Evolutionary conservation across 1,284 basidiomycete genomes (phyloP), one percentile per base, ranked within the genome.

Genomic region (Irpex sp.): DNA sequence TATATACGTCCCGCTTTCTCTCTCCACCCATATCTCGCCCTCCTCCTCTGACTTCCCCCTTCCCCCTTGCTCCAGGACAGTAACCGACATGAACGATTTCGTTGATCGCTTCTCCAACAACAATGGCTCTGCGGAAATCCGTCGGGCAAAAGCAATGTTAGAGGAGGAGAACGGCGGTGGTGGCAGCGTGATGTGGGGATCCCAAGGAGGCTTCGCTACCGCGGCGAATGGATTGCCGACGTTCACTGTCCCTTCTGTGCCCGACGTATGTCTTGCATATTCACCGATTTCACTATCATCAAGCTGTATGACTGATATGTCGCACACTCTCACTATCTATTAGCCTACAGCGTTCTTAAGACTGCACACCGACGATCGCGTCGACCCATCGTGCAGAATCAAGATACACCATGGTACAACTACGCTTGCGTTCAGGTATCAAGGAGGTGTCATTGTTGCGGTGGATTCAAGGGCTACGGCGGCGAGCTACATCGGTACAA

Each of bases 331-430:
- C 64, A 54, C 46, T 36, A 31, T 57, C 17, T 37, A 9, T 35
- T 72, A 97, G 95, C 95, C 95, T n/a, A 83, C 91, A 60, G 81
- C 89, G 4, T 98, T 98, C 79, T 81, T 98, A 70, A 84, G 90
- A 69, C 77, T 93, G 63, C 94, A 97, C 78, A 97, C 95, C 60
- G 95, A 97, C 75, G 94, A 97, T 77, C 91, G 89, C 68, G 92
- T 93, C 62, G 94, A 97, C 80, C 94, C 95, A 43, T 87, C 85
- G 65, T 97, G 95, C 81, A 89, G 86, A 76, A 99, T 99, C 81
- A 99, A 99, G 83, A 95, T 99, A 67, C 91, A 95, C 72, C 97
- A 99, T 78, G 97, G 97, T 71, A 99, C 97, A 15, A 99, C 97
- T 3, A 99, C 97, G 3, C 85, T 99, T 54, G 97, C 97, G 6